Evolutionary conservation across 1,284 basidiomycete species (phyloP).

Genomic region (Xerocomus nothofagi): DNA sequence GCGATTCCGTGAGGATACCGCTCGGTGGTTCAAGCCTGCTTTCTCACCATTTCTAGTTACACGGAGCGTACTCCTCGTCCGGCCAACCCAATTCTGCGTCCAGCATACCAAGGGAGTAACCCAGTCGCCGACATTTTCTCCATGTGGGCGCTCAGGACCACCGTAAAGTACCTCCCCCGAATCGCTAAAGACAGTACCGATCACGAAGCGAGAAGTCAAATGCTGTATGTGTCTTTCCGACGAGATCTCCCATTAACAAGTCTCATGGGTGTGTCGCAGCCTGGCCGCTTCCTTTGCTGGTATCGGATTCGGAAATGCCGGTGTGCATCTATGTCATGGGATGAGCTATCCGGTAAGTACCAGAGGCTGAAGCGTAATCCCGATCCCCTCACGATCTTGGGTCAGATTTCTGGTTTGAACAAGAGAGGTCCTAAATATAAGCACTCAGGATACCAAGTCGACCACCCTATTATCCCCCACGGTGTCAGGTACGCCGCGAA

Average conservation of each 20-base stretch:
- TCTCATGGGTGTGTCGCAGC: slow-evolving; percentile 38
- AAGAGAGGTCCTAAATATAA: slow-evolving; percentile 89
- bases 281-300: slow-evolving; percentile 90
- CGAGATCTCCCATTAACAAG: background rate
- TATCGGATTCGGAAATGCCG: slow-evolving; percentile 95
- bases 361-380: slow-evolving; percentile 1
- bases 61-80: slow-evolving; percentile 88
- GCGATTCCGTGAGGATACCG: slow-evolving; percentile 69
- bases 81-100: slow-evolving; percentile 84
- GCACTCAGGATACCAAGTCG: slow-evolving; percentile 81
- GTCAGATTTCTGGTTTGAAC: slow-evolving; percentile 92
- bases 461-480: slow-evolving; percentile 91
- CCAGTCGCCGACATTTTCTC: slow-evolving; percentile 97
- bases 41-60: slow-evolving; percentile 52
- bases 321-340: slow-evolving; percentile 89
- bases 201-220: slow-evolving; percentile 83
- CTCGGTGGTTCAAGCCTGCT: background rate
- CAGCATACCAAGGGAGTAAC: slow-evolving; percentile 95
- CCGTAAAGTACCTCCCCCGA: slow-evolving; percentile 88
- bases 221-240: slow-evolving; percentile 64
- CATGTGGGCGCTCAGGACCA: slow-evolving; percentile 90
- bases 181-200: slow-evolving; percentile 82
- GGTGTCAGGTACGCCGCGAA: slow-evolving; percentile 63
- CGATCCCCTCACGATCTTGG: slow-evolving; percentile 8
- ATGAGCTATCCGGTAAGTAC: slow-evolving; percentile 75